These are phyloP conservation scores for Eucommia ulmoides DNA, from an alignment of 257 asterid genomes.

Conservation along the genomic window DNA sequence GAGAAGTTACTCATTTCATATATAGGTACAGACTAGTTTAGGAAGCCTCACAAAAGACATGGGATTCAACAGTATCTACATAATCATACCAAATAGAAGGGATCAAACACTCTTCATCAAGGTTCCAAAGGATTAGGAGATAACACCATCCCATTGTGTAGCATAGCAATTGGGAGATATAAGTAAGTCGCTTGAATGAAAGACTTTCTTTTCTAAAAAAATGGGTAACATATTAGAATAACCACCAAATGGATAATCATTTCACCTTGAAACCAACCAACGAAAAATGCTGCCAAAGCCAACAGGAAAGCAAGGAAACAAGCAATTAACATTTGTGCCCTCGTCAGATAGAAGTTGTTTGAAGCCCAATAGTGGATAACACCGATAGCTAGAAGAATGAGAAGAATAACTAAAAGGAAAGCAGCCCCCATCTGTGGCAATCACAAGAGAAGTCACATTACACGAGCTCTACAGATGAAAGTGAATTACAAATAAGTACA, in stretches of 20 bases:
- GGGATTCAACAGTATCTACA: too few relatives aligned
- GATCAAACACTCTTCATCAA: too few relatives aligned
- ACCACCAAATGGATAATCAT: slow-evolving; percentile 3
- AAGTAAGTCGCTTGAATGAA: too few relatives aligned
- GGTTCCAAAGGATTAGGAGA: too few relatives aligned
- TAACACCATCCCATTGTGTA: too few relatives aligned
- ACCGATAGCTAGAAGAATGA: slow-evolving; percentile 84
- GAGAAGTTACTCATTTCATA: too few relatives aligned
- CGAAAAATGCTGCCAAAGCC: slow-evolving; percentile 93
- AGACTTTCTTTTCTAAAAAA: too few relatives aligned
- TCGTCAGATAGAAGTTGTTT: slow-evolving; percentile 91
- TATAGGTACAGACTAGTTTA: too few relatives aligned
- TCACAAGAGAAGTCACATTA: slow-evolving; percentile 11
- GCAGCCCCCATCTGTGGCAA: slow-evolving; percentile 84
- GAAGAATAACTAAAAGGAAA: slow-evolving; percentile 82
- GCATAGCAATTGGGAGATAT: too few relatives aligned
- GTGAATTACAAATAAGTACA: slow-evolving; percentile 5
- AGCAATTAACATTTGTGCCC: slow-evolving; percentile 82
- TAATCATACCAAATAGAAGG: too few relatives aligned
- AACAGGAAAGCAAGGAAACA: slow-evolving; percentile 91
- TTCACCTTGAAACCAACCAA: slow-evolving; percentile 83
- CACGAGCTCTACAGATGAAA: slow-evolving; percentile 8
- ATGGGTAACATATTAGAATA: too few relatives aligned
- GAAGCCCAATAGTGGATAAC: slow-evolving; percentile 98
- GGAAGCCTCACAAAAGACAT: too few relatives aligned